Evolutionary conservation across 345 rosid genomes (phyloP).

Genomic region (Punica granatum): DNA sequence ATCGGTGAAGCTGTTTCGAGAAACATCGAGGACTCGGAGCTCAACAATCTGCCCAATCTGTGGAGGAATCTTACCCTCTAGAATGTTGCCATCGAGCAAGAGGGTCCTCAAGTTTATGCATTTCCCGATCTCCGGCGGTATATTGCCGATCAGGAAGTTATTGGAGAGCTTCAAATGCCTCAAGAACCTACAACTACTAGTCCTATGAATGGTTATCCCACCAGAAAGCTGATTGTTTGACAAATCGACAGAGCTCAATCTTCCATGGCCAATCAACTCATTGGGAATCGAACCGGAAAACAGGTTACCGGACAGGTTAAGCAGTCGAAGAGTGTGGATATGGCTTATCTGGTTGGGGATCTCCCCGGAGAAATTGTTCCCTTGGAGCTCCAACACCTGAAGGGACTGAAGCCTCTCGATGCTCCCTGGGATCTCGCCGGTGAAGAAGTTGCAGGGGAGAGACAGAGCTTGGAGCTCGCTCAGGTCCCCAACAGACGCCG

Average conservation of each 20-base stretch:
- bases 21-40: conserved; percentile 53
- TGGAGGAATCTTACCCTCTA: conserved; percentile 43
- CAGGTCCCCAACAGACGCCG: conserved; percentile 27
- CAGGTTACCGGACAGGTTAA: conserved; percentile 49
- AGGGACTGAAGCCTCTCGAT: conserved; percentile 31
- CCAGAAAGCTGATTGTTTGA: conserved; percentile 42
- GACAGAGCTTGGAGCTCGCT: conserved; percentile 29
- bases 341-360: conserved; percentile 37
- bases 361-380: conserved; percentile 49
- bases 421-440: conserved; percentile 42
- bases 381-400: conserved; percentile 47
- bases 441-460: conserved; percentile 29
- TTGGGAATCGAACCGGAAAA: conserved; percentile 36
- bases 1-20: conserved; percentile 47
- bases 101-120: conserved; percentile 38
- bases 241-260: conserved; percentile 36
- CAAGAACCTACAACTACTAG: conserved; percentile 27
- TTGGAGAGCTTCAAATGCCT: conserved; percentile 46
- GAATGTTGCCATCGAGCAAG: conserved; percentile 48
- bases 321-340: conserved; percentile 23
- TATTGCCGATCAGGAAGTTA: conserved; percentile 28
- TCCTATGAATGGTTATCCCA: conserved; percentile 18
- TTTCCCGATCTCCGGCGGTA: conserved; percentile 43
- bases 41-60: conserved; percentile 48
- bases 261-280: conserved; percentile 32